phyloP scores from a whole-genome alignment of 2,329 filamentous ascomycete species.

The Aspergillus flavus region DNA sequence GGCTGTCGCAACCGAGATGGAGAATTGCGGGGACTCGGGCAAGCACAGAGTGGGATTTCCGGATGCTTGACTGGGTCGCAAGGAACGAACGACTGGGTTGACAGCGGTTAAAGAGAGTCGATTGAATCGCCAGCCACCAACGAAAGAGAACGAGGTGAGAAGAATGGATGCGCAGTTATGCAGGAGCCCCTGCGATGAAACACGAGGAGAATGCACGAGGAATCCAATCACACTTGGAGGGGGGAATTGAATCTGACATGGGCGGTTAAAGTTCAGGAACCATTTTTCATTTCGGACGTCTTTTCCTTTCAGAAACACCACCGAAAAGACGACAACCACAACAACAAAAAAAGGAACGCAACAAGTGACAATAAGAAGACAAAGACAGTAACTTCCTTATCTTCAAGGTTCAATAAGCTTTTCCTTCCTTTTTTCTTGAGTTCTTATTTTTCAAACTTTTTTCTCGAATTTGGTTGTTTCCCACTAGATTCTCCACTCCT shows the following conservation, averaged over 20 bases:
- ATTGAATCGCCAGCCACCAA: neutral
- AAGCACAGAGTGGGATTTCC: constrained; percentile 3
- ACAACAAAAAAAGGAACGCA: neutral
- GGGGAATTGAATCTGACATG: neutral
- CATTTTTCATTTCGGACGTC: neutral
- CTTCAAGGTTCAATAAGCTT: neutral
- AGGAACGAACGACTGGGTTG: neutral
- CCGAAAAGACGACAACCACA: neutral
- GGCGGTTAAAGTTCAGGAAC: constrained; percentile 3
- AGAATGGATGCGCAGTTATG: constrained; percentile 9
- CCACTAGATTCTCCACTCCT: neutral
- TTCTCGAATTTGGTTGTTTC: neutral
- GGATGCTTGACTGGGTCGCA: constrained; percentile 3
- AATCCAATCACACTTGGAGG: neutral
- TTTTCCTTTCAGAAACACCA: neutral
- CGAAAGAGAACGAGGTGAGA: neutral
- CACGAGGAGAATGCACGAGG: neutral
- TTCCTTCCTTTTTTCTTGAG: neutral
- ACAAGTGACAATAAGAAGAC: neutral
- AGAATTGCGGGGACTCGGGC: constrained; percentile 5
- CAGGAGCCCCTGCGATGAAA: neutral
- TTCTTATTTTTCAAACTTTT: neutral
- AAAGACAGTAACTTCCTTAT: neutral
- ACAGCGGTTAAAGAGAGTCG: constrained; percentile 3
- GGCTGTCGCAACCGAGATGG: neutral